Percentiles rank a stretch among this genome's conserved stretches.
These are phyloP conservation scores for Saururus chinensis DNA, from an alignment of 164 flowering plant species.

Conservation along the genomic window DNA sequence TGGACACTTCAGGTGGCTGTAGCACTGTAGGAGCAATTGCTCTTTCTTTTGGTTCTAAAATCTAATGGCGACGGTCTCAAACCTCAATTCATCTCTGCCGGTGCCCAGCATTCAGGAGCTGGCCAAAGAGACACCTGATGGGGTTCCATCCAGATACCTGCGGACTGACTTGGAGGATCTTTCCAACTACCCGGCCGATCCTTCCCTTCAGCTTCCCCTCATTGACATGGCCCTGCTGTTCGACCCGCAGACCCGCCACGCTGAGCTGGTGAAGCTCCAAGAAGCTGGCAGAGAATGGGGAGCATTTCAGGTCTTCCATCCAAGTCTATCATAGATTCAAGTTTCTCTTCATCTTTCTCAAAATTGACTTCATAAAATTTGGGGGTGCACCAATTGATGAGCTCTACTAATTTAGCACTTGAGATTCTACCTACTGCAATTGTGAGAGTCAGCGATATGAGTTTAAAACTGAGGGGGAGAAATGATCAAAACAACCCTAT, in stretches of 20 bases:
- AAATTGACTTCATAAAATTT: background rate
- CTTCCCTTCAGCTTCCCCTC: slow-evolving; percentile 3
- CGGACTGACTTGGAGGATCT: slow-evolving; percentile 1
- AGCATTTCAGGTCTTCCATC: slow-evolving; percentile 7
- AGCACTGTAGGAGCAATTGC: too few relatives aligned
- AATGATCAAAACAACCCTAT: too few relatives aligned
- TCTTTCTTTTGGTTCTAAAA: too few relatives aligned
- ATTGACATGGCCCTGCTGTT: slow-evolving; percentile 7
- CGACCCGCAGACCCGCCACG: background rate
- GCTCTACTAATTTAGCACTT: background rate
- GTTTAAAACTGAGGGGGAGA: too few relatives aligned
- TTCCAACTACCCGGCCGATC: background rate
- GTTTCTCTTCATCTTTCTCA: too few relatives aligned
- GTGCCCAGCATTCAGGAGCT: slow-evolving; percentile 6
- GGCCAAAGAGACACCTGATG: background rate
- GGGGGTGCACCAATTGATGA: background rate
- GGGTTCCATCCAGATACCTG: slow-evolving; percentile 1
- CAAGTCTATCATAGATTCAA: background rate
- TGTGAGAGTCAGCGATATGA: background rate
- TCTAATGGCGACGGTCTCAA: background rate
- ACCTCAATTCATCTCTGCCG: slow-evolving; percentile 1
- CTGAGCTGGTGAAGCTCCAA: slow-evolving; percentile 6
- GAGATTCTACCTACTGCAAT: background rate
- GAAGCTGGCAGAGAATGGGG: slow-evolving; percentile 10
- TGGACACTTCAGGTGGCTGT: too few relatives aligned